Evolutionary conservation across 163 green algal species (phyloP).

Genomic region (Chlamydomonas reinhardtii): DNA sequence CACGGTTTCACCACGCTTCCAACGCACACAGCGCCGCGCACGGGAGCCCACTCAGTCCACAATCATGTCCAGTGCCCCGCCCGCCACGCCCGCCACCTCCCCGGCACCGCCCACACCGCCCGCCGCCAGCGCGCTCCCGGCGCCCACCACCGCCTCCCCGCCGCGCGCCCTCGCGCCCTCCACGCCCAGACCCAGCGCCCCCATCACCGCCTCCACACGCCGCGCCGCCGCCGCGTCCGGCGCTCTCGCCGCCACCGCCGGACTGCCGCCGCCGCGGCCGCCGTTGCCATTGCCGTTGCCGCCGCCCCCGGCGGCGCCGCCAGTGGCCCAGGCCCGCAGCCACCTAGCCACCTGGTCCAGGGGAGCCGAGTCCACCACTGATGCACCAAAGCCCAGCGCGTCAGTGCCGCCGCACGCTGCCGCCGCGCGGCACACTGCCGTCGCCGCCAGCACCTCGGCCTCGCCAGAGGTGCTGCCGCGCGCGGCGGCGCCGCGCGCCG

Average conservation of each 20-base stretch:
- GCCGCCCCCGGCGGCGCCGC: neutral
- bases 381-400: constrained; percentile 10
- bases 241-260: neutral
- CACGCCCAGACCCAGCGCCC: constrained; percentile 20
- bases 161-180: neutral
- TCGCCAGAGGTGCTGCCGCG: neutral
- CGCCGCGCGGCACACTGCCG: constrained; percentile 26
- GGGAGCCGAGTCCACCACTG: constrained; percentile 26
- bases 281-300: neutral
- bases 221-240: neutral
- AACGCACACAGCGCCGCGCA: no score
- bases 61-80: neutral
- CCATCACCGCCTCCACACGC: constrained; percentile 21
- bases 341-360: constrained; percentile 35
- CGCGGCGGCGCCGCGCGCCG: neutral
- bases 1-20: no score
- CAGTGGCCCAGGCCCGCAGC: constrained; percentile 3
- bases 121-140: neutral
- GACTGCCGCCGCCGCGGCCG: neutral
- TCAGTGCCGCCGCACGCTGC: constrained; percentile 1
- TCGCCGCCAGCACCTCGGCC: neutral
- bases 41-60: neutral
- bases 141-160: neutral
- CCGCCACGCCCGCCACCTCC: no score
- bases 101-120: no score